Percentiles rank a stretch among this genome's conserved stretches.
These are phyloP conservation scores for Monilinia vaccinii-corymbosi DNA, from an alignment of 2,329 filamentous ascomycete species.

Conservation along the genomic window DNA sequence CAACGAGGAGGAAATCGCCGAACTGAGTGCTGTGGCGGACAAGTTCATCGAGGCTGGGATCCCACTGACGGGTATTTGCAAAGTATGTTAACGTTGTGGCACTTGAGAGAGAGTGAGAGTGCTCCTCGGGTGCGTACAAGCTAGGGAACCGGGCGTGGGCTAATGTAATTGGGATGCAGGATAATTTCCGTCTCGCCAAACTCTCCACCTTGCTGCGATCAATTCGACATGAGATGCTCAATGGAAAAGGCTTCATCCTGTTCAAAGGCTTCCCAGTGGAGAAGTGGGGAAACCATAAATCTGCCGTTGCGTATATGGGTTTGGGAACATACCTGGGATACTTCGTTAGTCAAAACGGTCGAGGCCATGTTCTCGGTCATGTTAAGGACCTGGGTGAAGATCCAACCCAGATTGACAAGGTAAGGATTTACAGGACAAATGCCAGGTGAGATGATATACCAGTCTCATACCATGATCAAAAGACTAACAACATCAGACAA, in stretches of 20 bases:
- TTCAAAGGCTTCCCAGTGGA: conserved; percentile 78
- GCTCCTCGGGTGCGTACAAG: neutral
- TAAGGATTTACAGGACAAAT: conserved; percentile 84
- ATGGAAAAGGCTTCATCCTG: conserved; percentile 83
- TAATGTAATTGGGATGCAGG: conserved; percentile 16
- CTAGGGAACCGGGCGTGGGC: neutral
- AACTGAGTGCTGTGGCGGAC: conserved; percentile 59
- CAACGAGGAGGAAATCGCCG: conserved; percentile 54
- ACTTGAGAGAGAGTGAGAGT: too few relatives aligned
- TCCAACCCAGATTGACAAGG: conserved; percentile 59
- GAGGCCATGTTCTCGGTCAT: conserved; percentile 78
- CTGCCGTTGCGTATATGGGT: conserved; percentile 83
- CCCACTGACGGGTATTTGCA: conserved; percentile 62
- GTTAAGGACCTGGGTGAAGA: conserved; percentile 72
- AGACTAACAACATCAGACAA: conserved; percentile 39
- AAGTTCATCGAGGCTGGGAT: conserved; percentile 55
- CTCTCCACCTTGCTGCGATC: conserved; percentile 44
- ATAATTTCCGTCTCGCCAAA: conserved; percentile 51
- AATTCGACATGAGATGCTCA: conserved; percentile 57
- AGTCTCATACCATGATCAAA: neutral
- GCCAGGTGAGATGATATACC: conserved; percentile 40
- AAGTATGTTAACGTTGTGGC: conserved; percentile 32
- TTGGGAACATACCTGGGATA: conserved; percentile 79
- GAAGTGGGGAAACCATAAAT: conserved; percentile 70
- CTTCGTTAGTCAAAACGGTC: conserved; percentile 78